Evolutionary conservation across 2,329 filamentous ascomycete species (phyloP), one percentile per base, ranked within the genome.

Genomic region (Ambrosiella xylebori): DNA sequence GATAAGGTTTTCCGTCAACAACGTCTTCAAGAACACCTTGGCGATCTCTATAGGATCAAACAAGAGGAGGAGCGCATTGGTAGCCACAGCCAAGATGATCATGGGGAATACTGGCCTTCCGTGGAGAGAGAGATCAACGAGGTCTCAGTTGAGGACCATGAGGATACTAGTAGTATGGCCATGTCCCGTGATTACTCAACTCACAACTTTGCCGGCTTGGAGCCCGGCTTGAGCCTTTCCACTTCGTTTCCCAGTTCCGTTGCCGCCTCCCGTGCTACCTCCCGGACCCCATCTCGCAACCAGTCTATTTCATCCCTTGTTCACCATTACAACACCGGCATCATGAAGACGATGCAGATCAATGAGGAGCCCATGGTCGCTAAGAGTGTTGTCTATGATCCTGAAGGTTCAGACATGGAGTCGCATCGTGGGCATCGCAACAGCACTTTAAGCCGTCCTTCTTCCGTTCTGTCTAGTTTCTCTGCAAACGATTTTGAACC

Each of bases 371-470:
- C 44, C 11, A 27, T 56, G 39, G 49, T 45, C 17, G 17, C 39
- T 8, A 36, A 56, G 36, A 11, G 17, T 15, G 45, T 45, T 11
- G 45, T 45, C n/a, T 58, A 52, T 11, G 44, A n/a, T 36, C 69
- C 35, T 77, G 80, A 81, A 59, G 79, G 84, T 2, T 37, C 13
- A 6, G 35, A 15, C 13, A 53, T n/a, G 13, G 51, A n/a, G 3
- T 53, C 51, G 11, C 38, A 37, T 36, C 72, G 78, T 27, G 69
- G 72, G 19, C 71, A 77, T 56, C 79, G 83, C 47, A 81, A 80
- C 49, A 79, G 88, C 55, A 86, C 86, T 3, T 85, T 88, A 39
- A 95, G 89, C 66, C 79, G 90, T 70, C 82, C 86, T 3, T 88
- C 86, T 57, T 93, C 86, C 61, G 80, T 82, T 65, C 81, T 85